A percentile compares a stretch with the other conserved stretches of the same genome.
Evolutionary conservation across 768 basidiomycete species (phyloP).

Genomic region (Phlebiopsis gigantea): DNA sequence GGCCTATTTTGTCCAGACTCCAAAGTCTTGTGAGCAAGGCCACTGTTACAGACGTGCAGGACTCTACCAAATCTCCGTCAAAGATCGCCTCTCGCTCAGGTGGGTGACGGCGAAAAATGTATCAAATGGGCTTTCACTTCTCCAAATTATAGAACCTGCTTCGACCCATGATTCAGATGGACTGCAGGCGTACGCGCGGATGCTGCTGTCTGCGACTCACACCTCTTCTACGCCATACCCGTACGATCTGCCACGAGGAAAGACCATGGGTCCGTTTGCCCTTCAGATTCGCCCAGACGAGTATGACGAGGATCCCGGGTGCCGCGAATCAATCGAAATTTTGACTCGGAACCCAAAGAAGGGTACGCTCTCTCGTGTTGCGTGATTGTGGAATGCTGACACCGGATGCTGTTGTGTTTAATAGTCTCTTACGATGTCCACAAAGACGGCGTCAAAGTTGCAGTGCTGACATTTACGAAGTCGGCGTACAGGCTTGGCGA

Average conservation of each 20-base stretch:
- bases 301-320: conserved; percentile 57
- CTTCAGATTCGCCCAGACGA: conserved; percentile 25
- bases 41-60: not conserved
- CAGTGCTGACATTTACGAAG: conserved; percentile 88
- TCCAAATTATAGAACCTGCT: not conserved
- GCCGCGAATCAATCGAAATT: conserved; percentile 86
- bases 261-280: not conserved
- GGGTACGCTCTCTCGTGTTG: conserved; percentile 32
- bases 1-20: conserved; percentile 48
- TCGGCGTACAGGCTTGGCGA: conserved; percentile 90
- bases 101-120: not conserved
- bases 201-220: conserved; percentile 22
- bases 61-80: not conserved
- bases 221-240: not conserved
- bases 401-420: not conserved
- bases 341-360: conserved; percentile 87
- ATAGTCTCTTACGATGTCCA: conserved; percentile 92
- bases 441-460: conserved; percentile 87
- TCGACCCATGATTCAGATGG: conserved; percentile 29
- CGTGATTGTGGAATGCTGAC: not conserved
- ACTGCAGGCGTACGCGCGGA: conserved; percentile 47
- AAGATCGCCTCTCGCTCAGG: not conserved
- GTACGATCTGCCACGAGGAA: not conserved
- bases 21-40: not conserved
- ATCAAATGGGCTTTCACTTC: not conserved